Evolutionary conservation across 2,329 filamentous ascomycete species (phyloP), one percentile per base, ranked within the genome.

Genomic region (Salinomyces thailandicus): DNA sequence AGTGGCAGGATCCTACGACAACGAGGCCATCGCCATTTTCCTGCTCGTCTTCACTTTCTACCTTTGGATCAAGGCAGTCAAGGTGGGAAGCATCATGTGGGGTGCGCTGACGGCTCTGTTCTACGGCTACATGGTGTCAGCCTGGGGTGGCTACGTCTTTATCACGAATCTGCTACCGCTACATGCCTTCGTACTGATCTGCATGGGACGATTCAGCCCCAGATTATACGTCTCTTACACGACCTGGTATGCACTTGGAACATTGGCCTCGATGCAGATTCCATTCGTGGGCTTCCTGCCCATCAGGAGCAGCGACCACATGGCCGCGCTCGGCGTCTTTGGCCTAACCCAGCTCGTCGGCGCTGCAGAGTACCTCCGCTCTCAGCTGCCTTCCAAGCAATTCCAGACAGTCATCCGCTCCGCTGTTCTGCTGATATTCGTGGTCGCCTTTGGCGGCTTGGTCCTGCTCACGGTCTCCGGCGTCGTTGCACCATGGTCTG

Each of bases 51-150:
- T 94, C 62, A 98, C 91, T 59, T 98, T 98, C 66, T 98, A 79
- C 66, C 76, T 98, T 36, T 98, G 91, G 91, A 94, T 98, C 67
- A 96, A 96, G 73, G 85, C 91, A 14, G 73, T 98, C 50, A 98
- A 98, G 71, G 75, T 86, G 40, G 91, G 91, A 17, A 96, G 91
- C 34, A 86, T 93, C 61, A 83, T 95, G 63, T 98, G 89, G 89
- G 89, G 86, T 51, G 87, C 85, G 24, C 71, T 95, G 45, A 91
- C 87, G 52, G 91, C 91, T 29, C 72, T 98, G 37, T 96, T 93
- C 67, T 98, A 98, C 64, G 91, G 91, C 57, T 98, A 98, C 77
- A 98, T 98, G 91, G 91, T 98, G 47, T 91, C 89, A 33, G 93
- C 93, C 13, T 98, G 91, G 91, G 91, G 91, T 72, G 91, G 91